A percentile compares a stretch with the other conserved stretches of the same genome.
phyloP scores from a whole-genome alignment of 352 stramenopile genomes.

The Phytophthora hybrid region DNA sequence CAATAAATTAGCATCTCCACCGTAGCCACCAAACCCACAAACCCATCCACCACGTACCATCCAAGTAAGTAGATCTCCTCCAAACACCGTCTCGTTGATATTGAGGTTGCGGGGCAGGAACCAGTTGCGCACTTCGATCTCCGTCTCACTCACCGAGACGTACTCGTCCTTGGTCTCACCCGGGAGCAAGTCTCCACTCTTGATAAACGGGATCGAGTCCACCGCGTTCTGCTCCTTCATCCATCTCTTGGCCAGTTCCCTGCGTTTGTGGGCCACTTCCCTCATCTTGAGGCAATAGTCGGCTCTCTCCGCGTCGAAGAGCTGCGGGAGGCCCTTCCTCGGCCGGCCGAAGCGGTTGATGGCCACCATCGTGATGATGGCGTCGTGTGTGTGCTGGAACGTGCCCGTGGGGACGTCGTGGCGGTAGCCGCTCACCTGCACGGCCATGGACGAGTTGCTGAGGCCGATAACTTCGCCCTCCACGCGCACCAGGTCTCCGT shows the following conservation, averaged over 20 bases:
- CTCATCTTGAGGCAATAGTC: slow-evolving; percentile 57
- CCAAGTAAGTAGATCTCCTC: slow-evolving; percentile 66
- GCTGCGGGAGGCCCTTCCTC: slow-evolving; percentile 47
- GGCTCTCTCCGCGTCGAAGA: slow-evolving; percentile 50
- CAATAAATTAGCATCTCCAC: slow-evolving; percentile 1
- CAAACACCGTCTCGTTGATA: slow-evolving; percentile 76
- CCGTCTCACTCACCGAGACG: slow-evolving; percentile 61
- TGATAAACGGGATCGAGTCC: slow-evolving; percentile 51
- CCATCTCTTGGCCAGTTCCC: slow-evolving; percentile 52
- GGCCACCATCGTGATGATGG: slow-evolving; percentile 72
- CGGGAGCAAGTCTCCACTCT: slow-evolving; percentile 39
- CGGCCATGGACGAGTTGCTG: slow-evolving; percentile 61
- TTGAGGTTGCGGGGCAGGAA: slow-evolving; percentile 79
- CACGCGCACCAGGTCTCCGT: slow-evolving; percentile 62
- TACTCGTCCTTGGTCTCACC: slow-evolving; percentile 51
- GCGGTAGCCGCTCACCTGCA: slow-evolving; percentile 61
- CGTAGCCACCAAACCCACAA: background rate
- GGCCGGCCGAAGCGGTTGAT: slow-evolving; percentile 60
- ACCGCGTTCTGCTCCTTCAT: slow-evolving; percentile 54
- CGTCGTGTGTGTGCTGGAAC: slow-evolving; percentile 66
- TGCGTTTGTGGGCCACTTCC: slow-evolving; percentile 48
- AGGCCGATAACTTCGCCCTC: slow-evolving; percentile 62
- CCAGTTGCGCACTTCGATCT: slow-evolving; percentile 76
- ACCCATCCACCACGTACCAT: slow-evolving; percentile 49
- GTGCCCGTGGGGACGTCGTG: slow-evolving; percentile 46